A percentile compares a stretch with the other conserved stretches of the same genome.
Evolutionary conservation across 2,329 filamentous ascomycete genomes (phyloP).

Genomic region (Penicillium italicum): DNA sequence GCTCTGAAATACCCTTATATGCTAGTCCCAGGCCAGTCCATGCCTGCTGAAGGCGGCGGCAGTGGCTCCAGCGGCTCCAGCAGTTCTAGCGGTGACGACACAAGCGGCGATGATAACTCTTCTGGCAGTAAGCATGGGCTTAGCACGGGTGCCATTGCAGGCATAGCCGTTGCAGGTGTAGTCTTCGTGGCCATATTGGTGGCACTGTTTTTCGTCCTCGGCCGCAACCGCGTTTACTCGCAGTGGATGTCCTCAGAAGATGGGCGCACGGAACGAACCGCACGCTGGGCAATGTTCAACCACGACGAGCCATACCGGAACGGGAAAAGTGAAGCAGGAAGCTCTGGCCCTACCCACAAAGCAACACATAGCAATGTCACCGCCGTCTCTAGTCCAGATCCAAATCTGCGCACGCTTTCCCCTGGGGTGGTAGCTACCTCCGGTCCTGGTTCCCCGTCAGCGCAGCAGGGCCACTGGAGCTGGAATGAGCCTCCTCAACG

Average conservation of each 20-base stretch:
- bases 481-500: conserved; percentile 14
- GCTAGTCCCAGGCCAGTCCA: conserved; percentile 55
- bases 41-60: conserved; percentile 53
- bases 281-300: conserved; percentile 32
- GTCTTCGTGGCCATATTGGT: conserved; percentile 50
- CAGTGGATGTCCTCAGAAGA: conserved; percentile 36
- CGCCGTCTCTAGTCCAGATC: conserved; percentile 10
- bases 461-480: conserved; percentile 14
- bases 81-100: background rate
- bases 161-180: conserved; percentile 54
- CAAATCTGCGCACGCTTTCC: conserved; percentile 6
- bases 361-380: conserved; percentile 5
- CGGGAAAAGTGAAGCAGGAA: conserved; percentile 18
- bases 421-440: background rate
- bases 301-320: conserved; percentile 9
- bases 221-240: conserved; percentile 35
- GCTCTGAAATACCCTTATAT: conserved; percentile 51
- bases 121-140: conserved; percentile 19
- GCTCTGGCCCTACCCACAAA: background rate
- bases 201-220: conserved; percentile 35
- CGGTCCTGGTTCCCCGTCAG: background rate
- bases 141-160: conserved; percentile 54
- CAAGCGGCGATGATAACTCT: background rate
- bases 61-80: conserved; percentile 11
- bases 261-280: conserved; percentile 31